Evolutionary conservation across 2,329 filamentous ascomycete species (phyloP).

Genomic region (Fusarium verrucosum): DNA sequence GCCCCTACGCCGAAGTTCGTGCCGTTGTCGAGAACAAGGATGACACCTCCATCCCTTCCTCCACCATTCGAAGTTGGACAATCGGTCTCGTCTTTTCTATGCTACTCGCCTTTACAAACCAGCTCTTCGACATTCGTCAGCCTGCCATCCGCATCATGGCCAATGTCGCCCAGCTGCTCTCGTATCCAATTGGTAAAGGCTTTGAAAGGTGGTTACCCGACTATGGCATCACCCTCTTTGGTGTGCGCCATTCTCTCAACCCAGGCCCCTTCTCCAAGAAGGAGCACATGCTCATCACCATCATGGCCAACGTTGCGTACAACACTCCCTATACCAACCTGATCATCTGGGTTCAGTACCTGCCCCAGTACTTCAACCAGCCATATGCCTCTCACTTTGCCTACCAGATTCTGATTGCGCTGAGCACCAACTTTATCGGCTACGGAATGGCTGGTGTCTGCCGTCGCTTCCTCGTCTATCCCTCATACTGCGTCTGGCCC

Average conservation of each 20-base stretch:
- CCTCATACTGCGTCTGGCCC: slow-evolving; percentile 67
- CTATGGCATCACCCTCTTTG: slow-evolving; percentile 57
- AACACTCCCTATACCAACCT: slow-evolving; percentile 64
- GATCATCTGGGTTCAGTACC: slow-evolving; percentile 63
- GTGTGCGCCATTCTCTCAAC: slow-evolving; percentile 60
- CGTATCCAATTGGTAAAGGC: slow-evolving; percentile 63
- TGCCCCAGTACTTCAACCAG: slow-evolving; percentile 65
- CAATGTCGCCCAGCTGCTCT: slow-evolving; percentile 66
- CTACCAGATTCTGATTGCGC: slow-evolving; percentile 65
- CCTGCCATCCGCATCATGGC: slow-evolving; percentile 64
- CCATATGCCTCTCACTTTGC: slow-evolving; percentile 60
- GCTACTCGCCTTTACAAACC: slow-evolving; percentile 62
- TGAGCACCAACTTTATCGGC: slow-evolving; percentile 67
- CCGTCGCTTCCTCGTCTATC: slow-evolving; percentile 64
- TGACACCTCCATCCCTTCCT: slow-evolving; percentile 58
- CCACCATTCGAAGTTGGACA: slow-evolving; percentile 64
- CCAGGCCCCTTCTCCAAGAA: slow-evolving; percentile 67
- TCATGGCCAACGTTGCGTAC: slow-evolving; percentile 69
- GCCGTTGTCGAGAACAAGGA: slow-evolving; percentile 67
- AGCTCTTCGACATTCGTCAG: slow-evolving; percentile 66
- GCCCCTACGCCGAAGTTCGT: slow-evolving; percentile 66
- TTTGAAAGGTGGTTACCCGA: slow-evolving; percentile 63
- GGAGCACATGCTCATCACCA: slow-evolving; percentile 69
- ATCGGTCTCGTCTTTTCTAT: slow-evolving; percentile 63
- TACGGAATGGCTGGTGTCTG: slow-evolving; percentile 66